Evolutionary conservation across 805 yeast genomes (phyloP).

Genomic region (Pichia ethanolica): DNA sequence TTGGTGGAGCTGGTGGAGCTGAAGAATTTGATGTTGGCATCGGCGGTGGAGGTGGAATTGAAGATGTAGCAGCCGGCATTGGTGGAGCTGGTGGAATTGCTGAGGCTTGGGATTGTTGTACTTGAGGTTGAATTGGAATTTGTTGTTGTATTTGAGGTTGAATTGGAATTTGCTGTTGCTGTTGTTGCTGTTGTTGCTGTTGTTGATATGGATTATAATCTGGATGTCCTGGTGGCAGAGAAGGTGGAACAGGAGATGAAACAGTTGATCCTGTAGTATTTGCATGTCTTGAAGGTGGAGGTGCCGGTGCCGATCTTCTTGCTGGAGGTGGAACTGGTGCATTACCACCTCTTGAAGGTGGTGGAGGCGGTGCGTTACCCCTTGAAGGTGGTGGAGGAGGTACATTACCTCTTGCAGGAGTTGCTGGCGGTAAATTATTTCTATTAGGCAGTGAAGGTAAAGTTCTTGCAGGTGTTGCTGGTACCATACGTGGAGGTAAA

Average conservation of each 20-base stretch:
- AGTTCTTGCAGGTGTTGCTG: constrained; percentile 17
- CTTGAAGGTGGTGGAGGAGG: constrained; percentile 25
- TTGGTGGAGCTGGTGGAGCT: constrained; percentile 14
- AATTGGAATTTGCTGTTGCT: not conserved
- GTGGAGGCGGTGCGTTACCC: constrained; percentile 19
- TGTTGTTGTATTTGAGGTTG: not conserved
- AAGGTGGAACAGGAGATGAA: constrained; percentile 14
- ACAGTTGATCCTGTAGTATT: not conserved
- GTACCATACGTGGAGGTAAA: constrained; percentile 19
- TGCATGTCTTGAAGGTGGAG: constrained; percentile 31
- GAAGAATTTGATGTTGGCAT: not conserved
- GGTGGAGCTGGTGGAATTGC: constrained; percentile 16
- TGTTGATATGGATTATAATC: not conserved
- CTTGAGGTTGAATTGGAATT: constrained; percentile 13
- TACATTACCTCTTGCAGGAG: constrained; percentile 21
- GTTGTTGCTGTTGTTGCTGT: not conserved
- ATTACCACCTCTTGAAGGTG: constrained; percentile 27
- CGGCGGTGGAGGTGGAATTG: constrained; percentile 24
- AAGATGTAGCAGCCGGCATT: constrained; percentile 5
- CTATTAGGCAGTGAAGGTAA: constrained; percentile 3
- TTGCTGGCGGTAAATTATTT: constrained; percentile 21
- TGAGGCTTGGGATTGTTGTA: constrained; percentile 11
- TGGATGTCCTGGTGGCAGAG: constrained; percentile 5
- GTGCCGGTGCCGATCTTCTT: constrained; percentile 33
- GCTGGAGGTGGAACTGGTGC: constrained; percentile 27